Evolutionary conservation across 176 grass and related monocot species (phyloP).

Genomic region (Chrysopogon serrulatus): DNA sequence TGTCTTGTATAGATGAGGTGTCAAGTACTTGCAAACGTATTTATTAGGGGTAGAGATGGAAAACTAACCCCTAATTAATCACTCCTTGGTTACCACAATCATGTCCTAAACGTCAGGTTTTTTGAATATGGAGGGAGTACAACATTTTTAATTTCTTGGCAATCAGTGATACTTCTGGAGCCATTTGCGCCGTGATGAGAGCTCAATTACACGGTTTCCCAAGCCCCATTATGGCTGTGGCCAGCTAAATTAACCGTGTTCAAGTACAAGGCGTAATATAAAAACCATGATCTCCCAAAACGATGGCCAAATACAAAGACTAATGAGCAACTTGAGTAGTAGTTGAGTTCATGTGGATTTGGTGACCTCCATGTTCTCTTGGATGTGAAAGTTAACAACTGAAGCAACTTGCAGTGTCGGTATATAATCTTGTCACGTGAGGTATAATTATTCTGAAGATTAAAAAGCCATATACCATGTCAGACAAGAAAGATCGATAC

Average conservation of each 20-base stretch:
- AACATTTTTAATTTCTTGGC: neutral
- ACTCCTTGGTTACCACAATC: no score
- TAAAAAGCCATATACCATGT: neutral
- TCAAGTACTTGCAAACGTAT: no score
- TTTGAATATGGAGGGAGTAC: no score
- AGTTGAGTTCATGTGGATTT: neutral
- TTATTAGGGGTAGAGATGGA: no score
- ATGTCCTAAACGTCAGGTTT: no score
- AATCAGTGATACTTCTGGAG: neutral
- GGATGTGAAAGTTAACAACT: neutral
- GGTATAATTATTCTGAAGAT: neutral
- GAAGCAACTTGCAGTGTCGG: neutral
- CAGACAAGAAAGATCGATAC: neutral
- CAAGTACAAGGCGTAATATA: neutral
- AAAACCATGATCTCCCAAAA: neutral
- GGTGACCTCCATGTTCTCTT: neutral
- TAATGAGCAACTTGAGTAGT: neutral
- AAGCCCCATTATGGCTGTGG: neutral
- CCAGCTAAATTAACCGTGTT: neutral
- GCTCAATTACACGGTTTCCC: constrained; percentile 8
- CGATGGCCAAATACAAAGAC: neutral
- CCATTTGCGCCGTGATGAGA: constrained; percentile 18
- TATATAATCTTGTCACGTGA: neutral
- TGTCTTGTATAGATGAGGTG: neutral
- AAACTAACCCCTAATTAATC: no score